phyloP scores from a whole-genome alignment of 1,284 basidiomycete species.

The Cutaneotrichosporon spelunceum region DNA sequence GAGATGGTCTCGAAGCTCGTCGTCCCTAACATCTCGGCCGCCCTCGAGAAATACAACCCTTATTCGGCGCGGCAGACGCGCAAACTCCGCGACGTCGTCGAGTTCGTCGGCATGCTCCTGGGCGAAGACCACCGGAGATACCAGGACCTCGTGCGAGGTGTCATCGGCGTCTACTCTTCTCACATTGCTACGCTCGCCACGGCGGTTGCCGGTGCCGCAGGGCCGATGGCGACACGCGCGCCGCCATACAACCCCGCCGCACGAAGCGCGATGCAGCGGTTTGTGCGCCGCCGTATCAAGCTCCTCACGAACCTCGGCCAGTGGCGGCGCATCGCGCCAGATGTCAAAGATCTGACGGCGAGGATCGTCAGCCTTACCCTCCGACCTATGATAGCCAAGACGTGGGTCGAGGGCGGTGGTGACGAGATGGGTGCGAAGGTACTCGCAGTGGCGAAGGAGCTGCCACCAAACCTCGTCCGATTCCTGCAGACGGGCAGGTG shows the following conservation, averaged over 20 bases:
- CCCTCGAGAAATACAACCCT: constrained; percentile 72
- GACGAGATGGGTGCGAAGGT: constrained; percentile 62
- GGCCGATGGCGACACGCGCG: constrained; percentile 46
- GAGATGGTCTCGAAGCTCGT: constrained; percentile 81
- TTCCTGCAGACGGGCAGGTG: constrained; percentile 32
- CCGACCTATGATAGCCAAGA: constrained; percentile 65
- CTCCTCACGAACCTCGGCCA: constrained; percentile 66
- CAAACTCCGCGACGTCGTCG: constrained; percentile 67
- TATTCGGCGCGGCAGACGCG: constrained; percentile 69
- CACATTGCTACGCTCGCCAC: constrained; percentile 57
- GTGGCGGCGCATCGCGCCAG: constrained; percentile 71
- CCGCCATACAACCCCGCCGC: constrained; percentile 72
- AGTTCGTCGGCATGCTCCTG: constrained; percentile 76
- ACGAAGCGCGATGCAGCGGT: constrained; percentile 67
- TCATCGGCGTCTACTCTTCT: constrained; percentile 60
- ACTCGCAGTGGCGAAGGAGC: constrained; percentile 18
- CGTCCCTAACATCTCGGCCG: constrained; percentile 68
- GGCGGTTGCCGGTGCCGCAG: constrained; percentile 46
- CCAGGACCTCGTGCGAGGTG: constrained; percentile 68
- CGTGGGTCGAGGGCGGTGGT: constrained; percentile 81
- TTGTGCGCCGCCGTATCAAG: constrained; percentile 67
- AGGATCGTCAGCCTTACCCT: constrained; percentile 63
- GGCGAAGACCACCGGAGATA: constrained; percentile 62
- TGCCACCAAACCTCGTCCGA: constrained; percentile 33
- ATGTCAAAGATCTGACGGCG: constrained; percentile 59